phyloP scores from a whole-genome alignment of 1,284 basidiomycete genomes.

The Coniferiporia sulphurascens region DNA sequence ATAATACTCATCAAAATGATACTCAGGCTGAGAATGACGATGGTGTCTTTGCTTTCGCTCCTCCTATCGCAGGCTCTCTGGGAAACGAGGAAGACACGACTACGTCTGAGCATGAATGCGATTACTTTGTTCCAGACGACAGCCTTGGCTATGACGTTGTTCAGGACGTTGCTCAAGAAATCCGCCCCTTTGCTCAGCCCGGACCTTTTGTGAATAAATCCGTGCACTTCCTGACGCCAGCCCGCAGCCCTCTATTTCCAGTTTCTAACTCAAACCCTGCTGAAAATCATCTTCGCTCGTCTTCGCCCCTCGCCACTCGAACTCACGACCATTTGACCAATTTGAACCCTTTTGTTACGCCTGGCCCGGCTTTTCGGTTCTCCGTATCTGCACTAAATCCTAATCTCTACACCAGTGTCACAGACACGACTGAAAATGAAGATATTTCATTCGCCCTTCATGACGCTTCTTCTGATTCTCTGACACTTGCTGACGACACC shows the following conservation, averaged over 20 bases:
- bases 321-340: not conserved
- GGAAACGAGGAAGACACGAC: not conserved
- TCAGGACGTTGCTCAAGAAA: not conserved
- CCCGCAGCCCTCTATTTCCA: not conserved
- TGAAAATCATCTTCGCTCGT: not conserved
- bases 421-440: not conserved
- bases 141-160: not conserved
- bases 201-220: constrained; percentile 3
- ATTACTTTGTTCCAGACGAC: not conserved
- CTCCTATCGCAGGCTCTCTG: not conserved
- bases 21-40: not conserved
- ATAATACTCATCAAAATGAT: not conserved
- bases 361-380: constrained; percentile 13
- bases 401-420: not conserved
- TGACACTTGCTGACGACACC: constrained; percentile 1
- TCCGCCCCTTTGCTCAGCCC: not conserved
- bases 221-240: constrained; percentile 6
- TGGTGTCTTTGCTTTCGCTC: constrained; percentile 6
- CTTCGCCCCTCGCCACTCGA: not conserved
- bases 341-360: constrained; percentile 13
- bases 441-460: not conserved
- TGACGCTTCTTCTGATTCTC: constrained; percentile 5
- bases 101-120: not conserved
- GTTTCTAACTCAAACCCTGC: not conserved
- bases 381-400: not conserved